phyloP scores from a whole-genome alignment of 2,329 filamentous ascomycete genomes.

The Exophiala sideris region DNA sequence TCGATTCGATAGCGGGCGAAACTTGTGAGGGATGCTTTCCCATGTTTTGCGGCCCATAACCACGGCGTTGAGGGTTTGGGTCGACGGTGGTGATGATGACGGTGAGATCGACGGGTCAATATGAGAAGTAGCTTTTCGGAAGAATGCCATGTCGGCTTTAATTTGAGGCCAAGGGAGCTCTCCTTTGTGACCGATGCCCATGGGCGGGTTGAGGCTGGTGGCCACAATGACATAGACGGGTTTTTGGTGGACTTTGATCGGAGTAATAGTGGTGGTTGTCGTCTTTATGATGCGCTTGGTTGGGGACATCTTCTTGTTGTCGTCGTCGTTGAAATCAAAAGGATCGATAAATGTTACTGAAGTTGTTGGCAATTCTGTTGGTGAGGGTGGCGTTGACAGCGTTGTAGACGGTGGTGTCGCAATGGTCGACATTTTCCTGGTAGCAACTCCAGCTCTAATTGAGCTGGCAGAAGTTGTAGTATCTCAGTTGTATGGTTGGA shows the following conservation, averaged over 20 bases:
- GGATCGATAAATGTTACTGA: conserved; percentile 1
- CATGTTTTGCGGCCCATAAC: conserved; percentile 98
- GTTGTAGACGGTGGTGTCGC: conserved; percentile 25
- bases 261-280: conserved; percentile 19
- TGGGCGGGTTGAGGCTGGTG: conserved; percentile 67
- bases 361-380: conserved; percentile 19
- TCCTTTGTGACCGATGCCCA: conserved; percentile 82
- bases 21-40: conserved; percentile 77
- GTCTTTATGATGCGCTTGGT: conserved; percentile 22
- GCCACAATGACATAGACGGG: conserved; percentile 30
- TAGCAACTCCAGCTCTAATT: too few relatives aligned
- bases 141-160: conserved; percentile 91
- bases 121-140: conserved; percentile 74
- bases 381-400: conserved; percentile 24
- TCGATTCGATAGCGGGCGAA: conserved; percentile 74
- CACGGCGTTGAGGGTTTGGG: conserved; percentile 65
- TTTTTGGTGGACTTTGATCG: conserved; percentile 20
- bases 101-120: conserved; percentile 23
- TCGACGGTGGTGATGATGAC: conserved; percentile 24
- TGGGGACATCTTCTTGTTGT: neutral
- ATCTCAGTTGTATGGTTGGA: too few relatives aligned
- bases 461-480: neutral
- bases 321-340: conserved; percentile 4
- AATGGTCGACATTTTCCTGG: conserved; percentile 16
- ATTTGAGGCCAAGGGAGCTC: conserved; percentile 85